Conservation (phyloP, 1,284 basidiomycete species). For the Ceratobasidium sp. region DNA sequence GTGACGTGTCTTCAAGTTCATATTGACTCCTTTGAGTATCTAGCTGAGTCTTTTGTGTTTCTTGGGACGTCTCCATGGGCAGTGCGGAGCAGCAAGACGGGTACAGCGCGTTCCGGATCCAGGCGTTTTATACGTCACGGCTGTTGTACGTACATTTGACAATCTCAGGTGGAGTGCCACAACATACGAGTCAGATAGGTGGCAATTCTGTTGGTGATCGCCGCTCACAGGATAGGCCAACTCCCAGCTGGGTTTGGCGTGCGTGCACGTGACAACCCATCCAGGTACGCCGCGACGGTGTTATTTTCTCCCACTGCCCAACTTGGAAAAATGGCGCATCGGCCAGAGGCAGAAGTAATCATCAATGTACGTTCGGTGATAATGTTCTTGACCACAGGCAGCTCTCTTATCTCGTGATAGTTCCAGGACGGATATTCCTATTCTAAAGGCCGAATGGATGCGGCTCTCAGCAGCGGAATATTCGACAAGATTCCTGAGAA, state of each 20-base stretch:
- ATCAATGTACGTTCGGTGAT: slow-evolving; percentile 19
- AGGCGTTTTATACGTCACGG: slow-evolving; percentile 20
- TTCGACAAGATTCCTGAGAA: slow-evolving; percentile 38
- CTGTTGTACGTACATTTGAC: slow-evolving; percentile 44
- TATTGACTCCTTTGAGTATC: slow-evolving; percentile 40
- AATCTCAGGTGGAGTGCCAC: slow-evolving; percentile 4
- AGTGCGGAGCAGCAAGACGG: background rate
- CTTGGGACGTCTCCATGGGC: slow-evolving; percentile 28
- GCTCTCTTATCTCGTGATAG: slow-evolving; percentile 8
- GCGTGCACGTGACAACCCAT: slow-evolving; percentile 8
- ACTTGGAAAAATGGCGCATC: slow-evolving; percentile 26
- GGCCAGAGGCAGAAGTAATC: slow-evolving; percentile 42
- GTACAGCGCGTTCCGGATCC: slow-evolving; percentile 11
- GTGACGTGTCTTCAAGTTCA: slow-evolving; percentile 38
- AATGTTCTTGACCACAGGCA: background rate
- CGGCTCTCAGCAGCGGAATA: slow-evolving; percentile 44
- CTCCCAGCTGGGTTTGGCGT: background rate
- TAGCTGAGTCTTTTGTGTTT: slow-evolving; percentile 38
- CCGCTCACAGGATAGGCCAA: background rate
- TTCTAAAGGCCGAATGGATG: slow-evolving; percentile 46
- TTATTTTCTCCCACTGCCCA: slow-evolving; percentile 4
- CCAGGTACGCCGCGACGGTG: slow-evolving; percentile 3
- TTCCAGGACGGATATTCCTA: slow-evolving; percentile 47
- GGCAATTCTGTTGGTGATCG: slow-evolving; percentile 7
- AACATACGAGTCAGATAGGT: background rate